A percentile compares a stretch with the other conserved stretches of the same genome.
phyloP scores from a whole-genome alignment of 352 stramenopile genomes.

The Discostella stelligera region DNA sequence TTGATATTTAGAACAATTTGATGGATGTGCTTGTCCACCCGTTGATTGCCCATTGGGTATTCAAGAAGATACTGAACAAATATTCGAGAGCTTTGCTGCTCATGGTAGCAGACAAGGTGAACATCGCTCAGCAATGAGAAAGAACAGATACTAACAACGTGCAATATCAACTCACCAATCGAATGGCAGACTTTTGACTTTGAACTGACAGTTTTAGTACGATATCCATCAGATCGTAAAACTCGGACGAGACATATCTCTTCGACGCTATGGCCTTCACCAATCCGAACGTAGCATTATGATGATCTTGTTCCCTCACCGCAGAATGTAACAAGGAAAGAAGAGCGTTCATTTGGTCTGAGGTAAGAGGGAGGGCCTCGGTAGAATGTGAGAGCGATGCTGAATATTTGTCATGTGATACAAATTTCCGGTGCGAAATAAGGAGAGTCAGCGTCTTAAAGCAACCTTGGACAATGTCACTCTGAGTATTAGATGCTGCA shows the following conservation, averaged over 20 bases:
- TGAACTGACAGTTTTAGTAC: slow-evolving; percentile 92
- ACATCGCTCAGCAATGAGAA: slow-evolving; percentile 4
- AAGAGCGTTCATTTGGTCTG: slow-evolving; percentile 85
- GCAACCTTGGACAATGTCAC: slow-evolving; percentile 94
- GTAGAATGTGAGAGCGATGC: slow-evolving; percentile 15
- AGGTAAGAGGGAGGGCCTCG: slow-evolving; percentile 55
- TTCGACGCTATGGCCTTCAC: slow-evolving; percentile 89
- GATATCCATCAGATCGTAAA: slow-evolving; percentile 95
- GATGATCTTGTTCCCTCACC: slow-evolving; percentile 90
- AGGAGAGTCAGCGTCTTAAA: slow-evolving; percentile 91
- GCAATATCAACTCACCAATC: slow-evolving; percentile 78
- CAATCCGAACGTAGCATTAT: slow-evolving; percentile 92
- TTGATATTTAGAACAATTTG: slow-evolving; percentile 94
- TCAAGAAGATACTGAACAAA: slow-evolving; percentile 90
- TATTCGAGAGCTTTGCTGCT: slow-evolving; percentile 75
- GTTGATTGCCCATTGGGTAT: slow-evolving; percentile 92
- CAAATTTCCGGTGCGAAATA: slow-evolving; percentile 79
- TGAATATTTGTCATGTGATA: slow-evolving; percentile 39
- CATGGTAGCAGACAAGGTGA: slow-evolving; percentile 14
- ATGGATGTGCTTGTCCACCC: slow-evolving; percentile 91
- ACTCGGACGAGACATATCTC: slow-evolving; percentile 89
- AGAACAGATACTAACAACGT: slow-evolving; percentile 82
- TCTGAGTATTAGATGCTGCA: slow-evolving; percentile 87
- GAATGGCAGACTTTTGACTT: slow-evolving; percentile 87
- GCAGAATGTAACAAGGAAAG: slow-evolving; percentile 90